Evolutionary conservation across 805 yeast genomes (phyloP).

Genomic region (Monosporozyma yasuniensis): DNA sequence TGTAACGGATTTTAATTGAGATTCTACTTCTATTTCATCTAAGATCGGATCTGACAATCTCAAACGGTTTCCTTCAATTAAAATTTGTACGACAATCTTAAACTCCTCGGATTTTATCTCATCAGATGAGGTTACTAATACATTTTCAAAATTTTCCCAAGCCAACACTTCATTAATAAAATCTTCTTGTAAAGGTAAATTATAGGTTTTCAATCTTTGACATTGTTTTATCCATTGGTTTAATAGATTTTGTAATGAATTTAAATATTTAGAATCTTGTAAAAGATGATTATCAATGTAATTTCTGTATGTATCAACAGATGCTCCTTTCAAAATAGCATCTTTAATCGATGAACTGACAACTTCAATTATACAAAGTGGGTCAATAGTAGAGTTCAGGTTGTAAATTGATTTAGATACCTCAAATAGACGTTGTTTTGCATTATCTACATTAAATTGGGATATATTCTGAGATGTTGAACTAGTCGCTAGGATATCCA

Average conservation of each 20-base stretch:
- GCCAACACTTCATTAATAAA: conserved; percentile 61
- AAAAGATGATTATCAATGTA: conserved; percentile 32
- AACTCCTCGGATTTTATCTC: conserved; percentile 53
- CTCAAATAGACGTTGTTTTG: conserved; percentile 61
- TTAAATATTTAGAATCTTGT: conserved; percentile 49
- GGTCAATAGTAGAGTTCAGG: conserved; percentile 55
- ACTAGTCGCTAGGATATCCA: conserved; percentile 36
- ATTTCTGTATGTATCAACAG: conserved; percentile 16
- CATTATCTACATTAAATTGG: conserved; percentile 26
- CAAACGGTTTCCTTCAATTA: conserved; percentile 65
- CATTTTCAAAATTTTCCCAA: conserved; percentile 66
- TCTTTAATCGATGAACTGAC: conserved; percentile 44
- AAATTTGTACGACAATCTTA: conserved; percentile 45
- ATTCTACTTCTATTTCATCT: conserved; percentile 58
- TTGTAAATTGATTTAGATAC: conserved; percentile 58
- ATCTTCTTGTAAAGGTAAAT: conserved; percentile 47
- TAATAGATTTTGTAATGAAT: conserved; percentile 58
- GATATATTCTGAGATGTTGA: conserved; percentile 22
- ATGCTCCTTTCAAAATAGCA: conserved; percentile 32
- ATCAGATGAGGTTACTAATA: conserved; percentile 44
- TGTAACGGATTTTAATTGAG: conserved; percentile 41
- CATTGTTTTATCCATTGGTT: conserved; percentile 66
- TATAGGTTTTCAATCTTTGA: conserved; percentile 36
- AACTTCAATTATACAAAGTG: conserved; percentile 50
- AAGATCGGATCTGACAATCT: conserved; percentile 50